Evolutionary conservation across 106 monocot genomes (phyloP).

Genomic region (Agapanthus africanus): DNA sequence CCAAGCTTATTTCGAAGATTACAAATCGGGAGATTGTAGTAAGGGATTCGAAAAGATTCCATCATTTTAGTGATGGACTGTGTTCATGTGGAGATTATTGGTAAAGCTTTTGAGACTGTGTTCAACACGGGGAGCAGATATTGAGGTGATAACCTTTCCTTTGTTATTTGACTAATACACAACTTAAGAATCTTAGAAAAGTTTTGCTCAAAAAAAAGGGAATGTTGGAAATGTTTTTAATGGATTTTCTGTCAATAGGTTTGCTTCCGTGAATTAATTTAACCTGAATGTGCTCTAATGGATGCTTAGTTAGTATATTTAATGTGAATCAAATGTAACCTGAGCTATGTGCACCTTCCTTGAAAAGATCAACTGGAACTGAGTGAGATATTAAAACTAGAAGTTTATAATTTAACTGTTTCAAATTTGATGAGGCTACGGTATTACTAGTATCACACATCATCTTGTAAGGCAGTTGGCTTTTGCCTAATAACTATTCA

Average conservation of each 20-base stretch:
- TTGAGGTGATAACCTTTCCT: background rate
- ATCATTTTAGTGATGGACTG: constrained; percentile 29
- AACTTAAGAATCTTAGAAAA: background rate
- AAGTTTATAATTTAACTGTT: too few species aligned
- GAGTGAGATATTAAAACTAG: background rate
- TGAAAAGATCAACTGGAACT: background rate
- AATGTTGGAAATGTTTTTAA: too few species aligned
- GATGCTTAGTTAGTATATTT: background rate
- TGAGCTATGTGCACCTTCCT: background rate
- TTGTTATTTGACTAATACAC: background rate
- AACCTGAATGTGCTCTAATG: background rate
- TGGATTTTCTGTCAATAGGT: background rate
- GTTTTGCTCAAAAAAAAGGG: too few species aligned
- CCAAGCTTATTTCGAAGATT: constrained; percentile 26
- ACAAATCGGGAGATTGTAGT: constrained; percentile 23
- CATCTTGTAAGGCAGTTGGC: background rate
- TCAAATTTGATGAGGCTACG: too few species aligned
- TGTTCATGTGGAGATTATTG: constrained; percentile 35
- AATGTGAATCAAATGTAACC: background rate
- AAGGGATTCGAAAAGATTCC: constrained; percentile 31
- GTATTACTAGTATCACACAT: too few species aligned
- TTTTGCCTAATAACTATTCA: background rate
- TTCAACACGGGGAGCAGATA: background rate
- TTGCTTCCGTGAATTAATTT: background rate
- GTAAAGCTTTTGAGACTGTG: constrained; percentile 16